Conservation (phyloP, 495 filamentous ascomycete species). For the Aspergillus sclerotiicarbonarius region DNA sequence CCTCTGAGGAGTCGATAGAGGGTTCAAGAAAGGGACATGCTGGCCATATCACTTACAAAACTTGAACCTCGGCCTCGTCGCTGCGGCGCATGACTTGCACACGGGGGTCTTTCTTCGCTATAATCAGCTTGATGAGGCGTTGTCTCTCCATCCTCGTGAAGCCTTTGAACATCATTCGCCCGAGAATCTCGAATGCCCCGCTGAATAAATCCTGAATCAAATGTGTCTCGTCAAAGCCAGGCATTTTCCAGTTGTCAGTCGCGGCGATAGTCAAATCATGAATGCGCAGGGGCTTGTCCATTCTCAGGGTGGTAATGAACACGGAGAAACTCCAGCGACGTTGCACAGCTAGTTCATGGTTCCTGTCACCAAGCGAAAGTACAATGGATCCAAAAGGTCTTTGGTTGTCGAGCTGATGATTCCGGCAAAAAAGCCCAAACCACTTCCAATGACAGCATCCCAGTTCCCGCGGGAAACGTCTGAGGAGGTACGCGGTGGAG, state of each 20-base stretch:
- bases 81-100: slow-evolving; percentile 12
- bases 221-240: slow-evolving; percentile 17
- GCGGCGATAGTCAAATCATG: slow-evolving; percentile 18
- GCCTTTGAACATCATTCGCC: slow-evolving; percentile 13
- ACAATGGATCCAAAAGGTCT: slow-evolving; percentile 13
- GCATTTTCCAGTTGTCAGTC: slow-evolving; percentile 17
- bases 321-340: slow-evolving; percentile 16
- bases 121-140: slow-evolving; percentile 3
- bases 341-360: slow-evolving; percentile 9
- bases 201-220: slow-evolving; percentile 16
- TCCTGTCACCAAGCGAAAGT: slow-evolving; percentile 15
- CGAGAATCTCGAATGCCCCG: slow-evolving; percentile 16
- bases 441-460: slow-evolving; percentile 9
- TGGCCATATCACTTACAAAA: background rate
- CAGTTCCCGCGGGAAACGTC: slow-evolving; percentile 8
- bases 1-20: slow-evolving; percentile 36
- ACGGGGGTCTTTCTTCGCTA: slow-evolving; percentile 1
- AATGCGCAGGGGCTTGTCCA: slow-evolving; percentile 7
- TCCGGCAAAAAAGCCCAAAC: slow-evolving; percentile 3
- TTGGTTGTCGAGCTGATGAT: background rate
- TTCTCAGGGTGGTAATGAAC: slow-evolving; percentile 13
- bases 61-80: slow-evolving; percentile 21
- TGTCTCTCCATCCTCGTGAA: slow-evolving; percentile 18
- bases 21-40: background rate
- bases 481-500: slow-evolving; percentile 12